Evolutionary conservation across 2,329 filamentous ascomycete species (phyloP).

Genomic region (Alternaria atra): DNA sequence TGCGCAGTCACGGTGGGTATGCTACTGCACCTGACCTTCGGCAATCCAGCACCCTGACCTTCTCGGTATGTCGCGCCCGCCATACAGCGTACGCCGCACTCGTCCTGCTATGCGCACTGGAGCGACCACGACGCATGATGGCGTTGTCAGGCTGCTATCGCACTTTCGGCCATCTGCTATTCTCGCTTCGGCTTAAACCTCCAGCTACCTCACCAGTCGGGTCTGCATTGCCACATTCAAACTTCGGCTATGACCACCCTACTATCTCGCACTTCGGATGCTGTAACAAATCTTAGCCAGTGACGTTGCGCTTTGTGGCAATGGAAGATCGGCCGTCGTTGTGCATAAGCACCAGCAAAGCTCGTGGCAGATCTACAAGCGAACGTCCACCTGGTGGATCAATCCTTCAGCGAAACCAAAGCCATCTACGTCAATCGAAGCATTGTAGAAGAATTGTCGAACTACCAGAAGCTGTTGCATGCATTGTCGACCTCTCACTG

Average conservation of each 20-base stretch:
- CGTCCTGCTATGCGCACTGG: slow-evolving; percentile 23
- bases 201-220: slow-evolving; percentile 10
- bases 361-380: slow-evolving; percentile 30
- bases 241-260: slow-evolving; percentile 17
- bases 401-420: slow-evolving; percentile 2
- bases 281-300: slow-evolving; percentile 4
- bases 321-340: slow-evolving; percentile 19
- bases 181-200: slow-evolving; percentile 16
- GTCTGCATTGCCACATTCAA: slow-evolving; percentile 17
- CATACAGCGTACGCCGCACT: slow-evolving; percentile 31
- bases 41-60: slow-evolving; percentile 32
- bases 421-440: slow-evolving; percentile 39
- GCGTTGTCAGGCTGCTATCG: slow-evolving; percentile 22
- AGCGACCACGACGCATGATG: slow-evolving; percentile 36
- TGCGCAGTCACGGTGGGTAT: slow-evolving; percentile 29
- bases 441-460: slow-evolving; percentile 19
- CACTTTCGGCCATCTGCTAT: slow-evolving; percentile 13
- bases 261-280: slow-evolving; percentile 1
- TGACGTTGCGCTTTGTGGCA: slow-evolving; percentile 31
- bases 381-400: slow-evolving; percentile 10
- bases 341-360: slow-evolving; percentile 24
- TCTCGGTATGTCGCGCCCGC: slow-evolving; percentile 27
- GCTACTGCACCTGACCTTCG: slow-evolving; percentile 42
- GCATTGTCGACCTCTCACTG: not conserved
- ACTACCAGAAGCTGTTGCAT: slow-evolving; percentile 9